Percentiles rank a stretch among this genome's conserved stretches.
Evolutionary conservation across 2,329 filamentous ascomycete genomes (phyloP).

Genomic region (Fusarium sp.): DNA sequence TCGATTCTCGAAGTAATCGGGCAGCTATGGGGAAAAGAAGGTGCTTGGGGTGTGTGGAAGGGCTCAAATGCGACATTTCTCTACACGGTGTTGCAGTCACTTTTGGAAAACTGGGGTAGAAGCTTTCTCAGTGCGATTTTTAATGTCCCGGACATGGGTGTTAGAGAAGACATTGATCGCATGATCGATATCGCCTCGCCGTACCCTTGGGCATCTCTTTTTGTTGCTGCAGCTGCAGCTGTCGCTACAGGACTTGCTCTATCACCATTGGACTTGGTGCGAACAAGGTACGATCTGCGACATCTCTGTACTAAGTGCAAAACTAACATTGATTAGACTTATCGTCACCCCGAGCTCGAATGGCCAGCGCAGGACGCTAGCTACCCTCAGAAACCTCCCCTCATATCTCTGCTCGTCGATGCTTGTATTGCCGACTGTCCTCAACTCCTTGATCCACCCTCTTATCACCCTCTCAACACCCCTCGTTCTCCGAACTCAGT

Average conservation of each 20-base stretch:
- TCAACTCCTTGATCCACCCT: slow-evolving; percentile 87
- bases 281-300: slow-evolving; percentile 67
- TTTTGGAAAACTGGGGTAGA: slow-evolving; percentile 91
- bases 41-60: slow-evolving; percentile 94
- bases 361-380: slow-evolving; percentile 80
- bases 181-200: slow-evolving; percentile 78
- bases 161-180: slow-evolving; percentile 81
- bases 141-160: slow-evolving; percentile 85
- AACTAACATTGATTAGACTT: slow-evolving; percentile 64
- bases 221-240: slow-evolving; percentile 73
- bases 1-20: slow-evolving; percentile 88
- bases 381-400: slow-evolving; percentile 81
- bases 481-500: slow-evolving; percentile 84
- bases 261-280: slow-evolving; percentile 88
- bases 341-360: slow-evolving; percentile 85
- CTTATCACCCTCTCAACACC: slow-evolving; percentile 85
- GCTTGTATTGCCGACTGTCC: slow-evolving; percentile 83
- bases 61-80: slow-evolving; percentile 92
- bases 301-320: background rate
- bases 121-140: slow-evolving; percentile 91
- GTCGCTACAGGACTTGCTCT: slow-evolving; percentile 82
- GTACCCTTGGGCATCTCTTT: slow-evolving; percentile 83
- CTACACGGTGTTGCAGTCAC: slow-evolving; percentile 86
- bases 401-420: slow-evolving; percentile 77
- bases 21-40: slow-evolving; percentile 89